These are phyloP conservation scores for Przewalskia tangutica DNA, from an alignment of 257 asterid genomes.

Conservation along the genomic window DNA sequence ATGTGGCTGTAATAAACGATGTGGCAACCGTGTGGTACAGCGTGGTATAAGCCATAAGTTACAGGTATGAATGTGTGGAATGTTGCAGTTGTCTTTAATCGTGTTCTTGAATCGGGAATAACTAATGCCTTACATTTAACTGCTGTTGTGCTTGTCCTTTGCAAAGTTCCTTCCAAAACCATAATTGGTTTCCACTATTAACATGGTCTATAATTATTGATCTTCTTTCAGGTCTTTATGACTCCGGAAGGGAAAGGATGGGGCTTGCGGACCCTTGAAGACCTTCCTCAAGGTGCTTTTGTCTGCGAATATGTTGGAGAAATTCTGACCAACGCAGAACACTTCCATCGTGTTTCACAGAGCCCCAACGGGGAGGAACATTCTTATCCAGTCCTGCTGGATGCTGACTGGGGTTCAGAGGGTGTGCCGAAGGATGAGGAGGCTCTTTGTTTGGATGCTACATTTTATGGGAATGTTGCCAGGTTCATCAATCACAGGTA, in stretches of 20 bases:
- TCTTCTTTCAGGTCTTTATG: slow-evolving; percentile 62
- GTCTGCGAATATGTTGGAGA: slow-evolving; percentile 98
- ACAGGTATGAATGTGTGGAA: slow-evolving; percentile 42
- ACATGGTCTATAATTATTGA: neutral
- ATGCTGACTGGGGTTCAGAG: slow-evolving; percentile 88
- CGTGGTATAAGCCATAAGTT: slow-evolving; percentile 67
- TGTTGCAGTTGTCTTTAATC: neutral
- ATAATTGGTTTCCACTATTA: neutral
- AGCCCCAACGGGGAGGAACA: slow-evolving; percentile 48
- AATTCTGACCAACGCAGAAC: slow-evolving; percentile 68
- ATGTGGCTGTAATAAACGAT: slow-evolving; percentile 75
- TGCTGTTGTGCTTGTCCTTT: neutral
- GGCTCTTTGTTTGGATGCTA: slow-evolving; percentile 92
- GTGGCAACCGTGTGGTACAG: slow-evolving; percentile 97
- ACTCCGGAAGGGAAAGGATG: slow-evolving; percentile 80
- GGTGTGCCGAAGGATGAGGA: slow-evolving; percentile 79
- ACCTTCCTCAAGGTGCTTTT: slow-evolving; percentile 88
- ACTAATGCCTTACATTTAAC: neutral
- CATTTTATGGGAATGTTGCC: slow-evolving; percentile 82
- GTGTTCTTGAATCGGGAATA: neutral
- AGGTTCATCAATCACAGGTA: slow-evolving; percentile 96
- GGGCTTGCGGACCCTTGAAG: slow-evolving; percentile 96
- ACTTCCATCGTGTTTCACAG: slow-evolving; percentile 59
- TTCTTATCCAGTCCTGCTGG: slow-evolving; percentile 88
- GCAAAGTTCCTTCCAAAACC: neutral